These are phyloP conservation scores for Stromatinia cepivora DNA, from an alignment of 2,329 filamentous ascomycete genomes.

Conservation along the genomic window DNA sequence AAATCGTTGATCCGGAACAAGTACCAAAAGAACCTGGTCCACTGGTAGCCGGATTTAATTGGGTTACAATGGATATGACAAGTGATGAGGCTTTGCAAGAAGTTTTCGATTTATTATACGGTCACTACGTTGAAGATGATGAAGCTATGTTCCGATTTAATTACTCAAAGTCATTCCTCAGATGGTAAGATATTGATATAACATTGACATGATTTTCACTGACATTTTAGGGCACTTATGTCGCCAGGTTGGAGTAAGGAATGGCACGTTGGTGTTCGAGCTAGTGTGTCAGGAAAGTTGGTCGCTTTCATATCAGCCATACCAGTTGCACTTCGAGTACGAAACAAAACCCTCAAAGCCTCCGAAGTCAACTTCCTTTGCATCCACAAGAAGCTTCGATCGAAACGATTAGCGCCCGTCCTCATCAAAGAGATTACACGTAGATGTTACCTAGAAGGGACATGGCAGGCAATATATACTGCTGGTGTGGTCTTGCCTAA, in stretches of 20 bases:
- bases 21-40: constrained; percentile 75
- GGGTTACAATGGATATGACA: constrained; percentile 85
- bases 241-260: constrained; percentile 90
- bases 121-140: constrained; percentile 96
- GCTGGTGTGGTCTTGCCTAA: constrained; percentile 88
- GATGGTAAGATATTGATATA: constrained; percentile 63
- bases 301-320: constrained; percentile 96
- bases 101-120: constrained; percentile 85
- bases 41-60: constrained; percentile 84
- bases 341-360: constrained; percentile 70
- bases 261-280: constrained; percentile 94
- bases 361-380: constrained; percentile 98
- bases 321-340: constrained; percentile 78
- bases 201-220: constrained; percentile 25
- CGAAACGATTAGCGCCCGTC: constrained; percentile 87
- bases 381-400: constrained; percentile 95
- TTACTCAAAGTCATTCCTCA: constrained; percentile 84
- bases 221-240: constrained; percentile 74
- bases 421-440: constrained; percentile 98
- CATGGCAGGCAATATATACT: constrained; percentile 96
- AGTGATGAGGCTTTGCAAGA: constrained; percentile 79
- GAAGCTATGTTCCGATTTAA: constrained; percentile 98
- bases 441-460: constrained; percentile 79
- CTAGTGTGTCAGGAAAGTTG: constrained; percentile 77
- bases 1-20: constrained; percentile 72